Conservation (phyloP, 1,284 basidiomycete genomes). For the Kalmanozyma brasiliensis region DNA sequence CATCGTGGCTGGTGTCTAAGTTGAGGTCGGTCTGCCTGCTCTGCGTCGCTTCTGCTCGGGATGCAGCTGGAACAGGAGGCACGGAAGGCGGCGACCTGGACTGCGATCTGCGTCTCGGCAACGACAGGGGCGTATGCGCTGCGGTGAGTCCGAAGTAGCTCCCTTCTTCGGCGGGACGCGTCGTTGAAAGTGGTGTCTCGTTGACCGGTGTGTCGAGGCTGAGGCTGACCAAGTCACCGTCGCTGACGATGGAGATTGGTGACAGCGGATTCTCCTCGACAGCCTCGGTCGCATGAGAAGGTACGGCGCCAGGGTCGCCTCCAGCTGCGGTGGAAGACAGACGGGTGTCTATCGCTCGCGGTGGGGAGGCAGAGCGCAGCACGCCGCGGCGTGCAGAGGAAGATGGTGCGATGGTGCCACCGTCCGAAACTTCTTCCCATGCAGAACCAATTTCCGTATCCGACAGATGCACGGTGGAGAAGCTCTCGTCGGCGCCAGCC, state of each 20-base stretch:
- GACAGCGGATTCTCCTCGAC: neutral
- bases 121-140: slow-evolving; percentile 12
- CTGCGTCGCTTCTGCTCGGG: too few relatives aligned
- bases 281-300: neutral
- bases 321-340: neutral
- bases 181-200: slow-evolving; percentile 1
- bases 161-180: neutral
- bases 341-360: too few relatives aligned
- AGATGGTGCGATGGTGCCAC: slow-evolving; percentile 39
- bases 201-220: slow-evolving; percentile 15
- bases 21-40: neutral
- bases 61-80: neutral
- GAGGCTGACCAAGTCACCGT: slow-evolving; percentile 19
- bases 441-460: slow-evolving; percentile 43
- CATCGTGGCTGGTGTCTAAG: slow-evolving; percentile 20
- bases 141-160: slow-evolving; percentile 19
- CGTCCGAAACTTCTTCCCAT: slow-evolving; percentile 55
- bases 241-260: slow-evolving; percentile 9
- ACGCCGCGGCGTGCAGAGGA: slow-evolving; percentile 6
- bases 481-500: slow-evolving; percentile 35
- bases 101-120: slow-evolving; percentile 23
- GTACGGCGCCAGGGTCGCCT: neutral
- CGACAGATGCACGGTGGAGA: slow-evolving; percentile 36
- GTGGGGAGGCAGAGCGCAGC: slow-evolving; percentile 14
- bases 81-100: slow-evolving; percentile 13